Conservation (phyloP, 2,329 filamentous ascomycete genomes). For the Alternaria brassicicola region DNA sequence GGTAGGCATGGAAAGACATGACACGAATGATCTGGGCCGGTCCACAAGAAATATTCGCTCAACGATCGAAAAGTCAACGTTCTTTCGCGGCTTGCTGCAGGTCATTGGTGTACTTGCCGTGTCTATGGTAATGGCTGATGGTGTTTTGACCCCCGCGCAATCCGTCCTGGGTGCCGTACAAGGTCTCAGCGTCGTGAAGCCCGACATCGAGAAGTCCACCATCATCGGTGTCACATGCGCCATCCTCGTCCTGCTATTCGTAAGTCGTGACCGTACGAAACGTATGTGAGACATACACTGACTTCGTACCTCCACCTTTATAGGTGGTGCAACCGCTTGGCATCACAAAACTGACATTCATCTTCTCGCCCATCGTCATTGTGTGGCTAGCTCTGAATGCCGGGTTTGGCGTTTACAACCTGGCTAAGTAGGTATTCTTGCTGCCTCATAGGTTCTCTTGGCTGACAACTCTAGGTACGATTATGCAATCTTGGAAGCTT, state of each 20-base stretch:
- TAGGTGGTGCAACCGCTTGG: slow-evolving; percentile 68
- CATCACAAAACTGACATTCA: slow-evolving; percentile 63
- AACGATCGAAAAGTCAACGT: slow-evolving; percentile 62
- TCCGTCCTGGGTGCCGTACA: slow-evolving; percentile 73
- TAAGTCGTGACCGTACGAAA: too few species aligned
- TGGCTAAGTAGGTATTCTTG: slow-evolving; percentile 27
- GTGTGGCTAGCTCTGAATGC: slow-evolving; percentile 71
- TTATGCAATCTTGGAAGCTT: slow-evolving; percentile 58
- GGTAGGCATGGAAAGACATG: slow-evolving; percentile 61
- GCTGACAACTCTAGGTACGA: slow-evolving; percentile 49
- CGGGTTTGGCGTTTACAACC: slow-evolving; percentile 65
- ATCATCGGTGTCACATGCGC: slow-evolving; percentile 69
- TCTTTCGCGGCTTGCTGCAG: slow-evolving; percentile 62
- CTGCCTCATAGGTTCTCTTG: neutral
- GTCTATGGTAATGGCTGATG: slow-evolving; percentile 70
- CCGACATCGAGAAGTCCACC: slow-evolving; percentile 61
- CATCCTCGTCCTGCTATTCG: slow-evolving; percentile 68
- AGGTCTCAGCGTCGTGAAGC: slow-evolving; percentile 62
- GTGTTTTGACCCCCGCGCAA: slow-evolving; percentile 71
- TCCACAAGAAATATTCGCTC: slow-evolving; percentile 61
- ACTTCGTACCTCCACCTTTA: too few species aligned
- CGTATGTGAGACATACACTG: too few species aligned
- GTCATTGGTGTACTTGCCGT: slow-evolving; percentile 69
- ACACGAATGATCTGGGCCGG: slow-evolving; percentile 61
- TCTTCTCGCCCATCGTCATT: slow-evolving; percentile 71